Base-by-base conservation (phyloP, 148 eudicot species). In the Polygonum maritimum region DNA sequence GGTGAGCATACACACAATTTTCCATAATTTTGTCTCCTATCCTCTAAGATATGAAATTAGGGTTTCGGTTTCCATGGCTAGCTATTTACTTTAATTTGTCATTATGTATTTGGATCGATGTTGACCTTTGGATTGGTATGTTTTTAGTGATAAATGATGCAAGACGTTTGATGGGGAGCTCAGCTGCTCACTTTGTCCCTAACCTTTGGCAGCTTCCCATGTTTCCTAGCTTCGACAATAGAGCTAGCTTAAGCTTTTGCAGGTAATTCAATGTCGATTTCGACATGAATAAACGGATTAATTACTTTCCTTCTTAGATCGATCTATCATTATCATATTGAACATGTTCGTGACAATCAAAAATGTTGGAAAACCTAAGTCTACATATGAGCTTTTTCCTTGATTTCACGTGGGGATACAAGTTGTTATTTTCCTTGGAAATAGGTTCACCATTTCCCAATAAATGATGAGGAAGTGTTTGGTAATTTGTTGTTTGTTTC, bases 151-250 rank as follows among this genome's bases (percentile, higher is more conserved):
- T 72, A 72, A 44, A 48, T 45, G 75, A 72, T 72, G 10, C 49
- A 72, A 72, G 75, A 72, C 75, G 44, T 21, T 72, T 72, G 75
- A 48, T 44, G 75, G 75, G 75, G 45, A 67, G 71, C 71, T 67
- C 71, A 38, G 44, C 71, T 15, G 19, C 44, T 44, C 52, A 72
- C 36, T 72, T 72, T 45, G 54, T 72, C 52, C 75, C 75, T 72
- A 72, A 72, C 52, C 75, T 72, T 48, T 72, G 75, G 75, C 54
- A 72, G 18, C 75, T 72, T 48, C 54, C 75, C 75, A 72, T 72
- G 75, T 54, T 72, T 44, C 75, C 75, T 14, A 72, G 36, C 75
- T 72, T 72, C 45, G 49, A 48, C 75, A 45, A 72, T 44, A 72
- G 75, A 72, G 49, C 75, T 72, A 45, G 54, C 15, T 72, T 45